A percentile compares a stretch with the other conserved stretches of the same genome.
phyloP scores from a whole-genome alignment of 331 rosid species.

The Saraca asoca region DNA sequence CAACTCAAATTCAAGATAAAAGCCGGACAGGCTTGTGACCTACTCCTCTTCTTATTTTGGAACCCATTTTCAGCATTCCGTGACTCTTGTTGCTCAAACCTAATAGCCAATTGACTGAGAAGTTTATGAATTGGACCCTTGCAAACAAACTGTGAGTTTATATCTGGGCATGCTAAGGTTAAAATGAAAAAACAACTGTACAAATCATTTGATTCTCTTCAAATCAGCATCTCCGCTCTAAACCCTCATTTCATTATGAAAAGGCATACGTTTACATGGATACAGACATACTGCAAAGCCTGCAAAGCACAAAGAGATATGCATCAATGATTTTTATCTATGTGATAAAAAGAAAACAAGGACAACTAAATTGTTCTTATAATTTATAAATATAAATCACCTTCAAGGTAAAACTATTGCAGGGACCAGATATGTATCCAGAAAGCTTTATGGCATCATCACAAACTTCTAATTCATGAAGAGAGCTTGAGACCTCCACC shows the following conservation, averaged over 20 bases:
- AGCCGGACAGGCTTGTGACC: conserved; percentile 61
- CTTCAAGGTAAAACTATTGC: conserved; percentile 55
- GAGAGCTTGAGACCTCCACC: conserved; percentile 54
- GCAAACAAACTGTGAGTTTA: conserved; percentile 76
- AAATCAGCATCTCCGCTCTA: conserved; percentile 35
- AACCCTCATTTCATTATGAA: conserved; percentile 37
- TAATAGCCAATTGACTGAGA: conserved; percentile 71
- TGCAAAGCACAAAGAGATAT: conserved; percentile 50
- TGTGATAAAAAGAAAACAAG: background rate
- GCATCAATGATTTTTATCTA: conserved; percentile 14
- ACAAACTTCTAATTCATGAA: conserved; percentile 54
- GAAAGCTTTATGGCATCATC: conserved; percentile 66
- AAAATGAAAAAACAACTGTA: conserved; percentile 29
- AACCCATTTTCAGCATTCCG: conserved; percentile 39
- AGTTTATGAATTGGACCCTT: conserved; percentile 91
- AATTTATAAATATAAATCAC: conserved; percentile 45
- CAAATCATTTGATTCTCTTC: conserved; percentile 31
- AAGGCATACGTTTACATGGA: conserved; percentile 53
- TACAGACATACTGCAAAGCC: conserved; percentile 93
- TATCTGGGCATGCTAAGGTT: conserved; percentile 75
- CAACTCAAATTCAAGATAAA: conserved; percentile 79
- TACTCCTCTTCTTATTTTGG: conserved; percentile 68
- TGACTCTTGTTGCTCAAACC: conserved; percentile 52
- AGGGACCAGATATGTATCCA: conserved; percentile 74
- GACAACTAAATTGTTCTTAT: conserved; percentile 30